Evolutionary conservation across 148 eudicot species (phyloP), one percentile per base, ranked within the genome.

Genomic region (Camellia japonica): DNA sequence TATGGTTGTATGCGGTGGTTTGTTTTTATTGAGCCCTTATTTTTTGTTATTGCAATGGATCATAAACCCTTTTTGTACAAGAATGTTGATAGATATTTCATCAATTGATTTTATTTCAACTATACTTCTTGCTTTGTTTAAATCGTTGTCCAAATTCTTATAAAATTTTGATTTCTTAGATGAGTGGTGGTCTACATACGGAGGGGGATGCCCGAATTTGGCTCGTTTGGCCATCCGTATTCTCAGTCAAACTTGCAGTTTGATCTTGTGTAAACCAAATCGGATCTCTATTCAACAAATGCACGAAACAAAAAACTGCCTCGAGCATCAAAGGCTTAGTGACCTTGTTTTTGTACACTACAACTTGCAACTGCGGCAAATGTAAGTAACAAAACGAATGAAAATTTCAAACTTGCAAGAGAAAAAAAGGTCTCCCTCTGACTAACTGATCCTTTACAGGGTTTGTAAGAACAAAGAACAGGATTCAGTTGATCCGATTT

Each of bases 151-250:
- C 78, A 77, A 44, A 80, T 68, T 52, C 7, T 59, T 38, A 19
- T 54, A 43, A 14, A 38, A 9, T 65, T 59, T 80, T 44, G 77
- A 54, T 82, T 74, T 79, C 73, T 73, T 79, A 94, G 98, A 90
- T 81, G 99, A 92, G 84, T 96, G 99, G 98, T 96, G 99, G 99
- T 92, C 91, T 55, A 92, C 95, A 19, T 92, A 91, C 81, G 99
- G 98, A 80, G 97, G 92, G 68, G 91, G 88, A 69, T 93, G 97
- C 83, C 98, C 95, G 49, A 91, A 92, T 82, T 83, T 96, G 84
- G 90, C 97, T 78, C 94, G 91, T 73, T 86, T 91, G 82, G 91
- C 99, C 62, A 85, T 90, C 79, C 99, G 91, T 68, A 85, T 96
- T 75, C 95, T 96, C n/a, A 85, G 94, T 81, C 98, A 94, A 84